These are phyloP conservation scores for Cladorrhinum sp. DNA, from an alignment of 2,329 filamentous ascomycete genomes.

Conservation along the genomic window DNA sequence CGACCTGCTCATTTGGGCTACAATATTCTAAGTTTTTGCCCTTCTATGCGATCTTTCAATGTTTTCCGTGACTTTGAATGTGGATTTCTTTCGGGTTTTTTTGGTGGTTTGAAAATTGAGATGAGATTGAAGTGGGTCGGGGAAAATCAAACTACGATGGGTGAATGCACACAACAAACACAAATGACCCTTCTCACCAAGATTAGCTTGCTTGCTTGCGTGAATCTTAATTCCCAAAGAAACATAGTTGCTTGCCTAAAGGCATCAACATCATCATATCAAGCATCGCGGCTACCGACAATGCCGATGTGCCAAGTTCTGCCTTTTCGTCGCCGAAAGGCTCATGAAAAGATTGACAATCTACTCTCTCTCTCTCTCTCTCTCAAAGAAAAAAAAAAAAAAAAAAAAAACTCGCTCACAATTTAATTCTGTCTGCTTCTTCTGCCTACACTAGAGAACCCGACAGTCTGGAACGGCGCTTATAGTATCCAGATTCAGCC, in stretches of 20 bases:
- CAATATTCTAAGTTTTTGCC: neutral
- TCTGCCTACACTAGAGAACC: neutral
- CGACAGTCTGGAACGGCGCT: conserved; percentile 7
- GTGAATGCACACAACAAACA: neutral
- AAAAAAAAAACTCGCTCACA: neutral
- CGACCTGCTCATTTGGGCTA: neutral
- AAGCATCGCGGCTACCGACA: neutral
- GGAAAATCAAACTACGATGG: neutral
- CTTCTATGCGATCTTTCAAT: neutral
- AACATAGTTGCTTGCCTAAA: too few relatives aligned
- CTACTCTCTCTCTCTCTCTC: neutral
- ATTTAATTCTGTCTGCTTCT: neutral
- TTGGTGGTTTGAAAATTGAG: too few relatives aligned
- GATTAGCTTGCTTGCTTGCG: too few relatives aligned
- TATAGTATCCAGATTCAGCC: conserved; percentile 2
- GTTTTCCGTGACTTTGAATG: too few relatives aligned
- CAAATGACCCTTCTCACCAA: too few relatives aligned
- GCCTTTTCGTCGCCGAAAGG: neutral
- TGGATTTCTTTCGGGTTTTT: too few relatives aligned
- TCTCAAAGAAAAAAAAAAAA: too few relatives aligned
- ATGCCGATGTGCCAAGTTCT: neutral
- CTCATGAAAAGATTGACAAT: neutral
- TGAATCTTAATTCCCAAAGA: too few relatives aligned
- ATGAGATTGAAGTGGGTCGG: neutral
- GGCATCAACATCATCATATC: too few relatives aligned